phyloP scores from a whole-genome alignment of 495 filamentous ascomycete genomes.

The Monascus purpureus region DNA sequence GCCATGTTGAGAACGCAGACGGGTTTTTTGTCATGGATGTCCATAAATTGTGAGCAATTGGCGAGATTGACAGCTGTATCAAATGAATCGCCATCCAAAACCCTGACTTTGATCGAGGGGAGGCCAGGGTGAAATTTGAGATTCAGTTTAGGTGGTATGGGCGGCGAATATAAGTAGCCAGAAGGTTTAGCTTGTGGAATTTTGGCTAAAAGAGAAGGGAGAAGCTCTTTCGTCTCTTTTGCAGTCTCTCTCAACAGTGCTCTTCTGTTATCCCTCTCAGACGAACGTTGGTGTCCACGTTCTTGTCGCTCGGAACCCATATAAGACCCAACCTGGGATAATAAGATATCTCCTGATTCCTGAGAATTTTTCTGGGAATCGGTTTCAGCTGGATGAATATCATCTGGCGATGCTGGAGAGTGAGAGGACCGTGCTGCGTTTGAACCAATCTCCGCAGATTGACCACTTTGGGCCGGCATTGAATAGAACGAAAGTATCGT shows the following conservation, averaged over 20 bases:
- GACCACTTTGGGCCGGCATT: background rate
- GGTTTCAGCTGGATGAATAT: background rate
- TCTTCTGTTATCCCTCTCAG: background rate
- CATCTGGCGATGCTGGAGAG: background rate
- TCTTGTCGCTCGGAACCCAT: background rate
- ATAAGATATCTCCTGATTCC: background rate
- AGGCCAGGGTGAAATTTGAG: constrained; percentile 9
- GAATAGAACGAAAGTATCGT: background rate
- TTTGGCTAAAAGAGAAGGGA: constrained; percentile 9
- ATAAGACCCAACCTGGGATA: background rate
- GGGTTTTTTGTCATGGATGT: constrained; percentile 8
- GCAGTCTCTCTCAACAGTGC: constrained; percentile 4
- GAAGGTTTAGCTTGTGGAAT: constrained; percentile 11
- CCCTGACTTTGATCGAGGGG: constrained; percentile 16
- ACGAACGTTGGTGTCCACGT: background rate
- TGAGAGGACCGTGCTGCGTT: background rate
- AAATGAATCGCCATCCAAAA: constrained; percentile 37
- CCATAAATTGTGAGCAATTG: constrained; percentile 2
- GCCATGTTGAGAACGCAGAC: constrained; percentile 51
- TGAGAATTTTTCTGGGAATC: background rate
- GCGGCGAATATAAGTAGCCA: constrained; percentile 8
- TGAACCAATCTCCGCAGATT: background rate
- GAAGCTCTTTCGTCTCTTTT: constrained; percentile 4
- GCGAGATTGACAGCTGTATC: constrained; percentile 32
- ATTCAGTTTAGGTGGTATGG: constrained; percentile 6